Evolutionary conservation across 208 protist species (phyloP), one percentile per base, ranked within the genome.

Genomic region (Trypanosoma platydactyli): DNA sequence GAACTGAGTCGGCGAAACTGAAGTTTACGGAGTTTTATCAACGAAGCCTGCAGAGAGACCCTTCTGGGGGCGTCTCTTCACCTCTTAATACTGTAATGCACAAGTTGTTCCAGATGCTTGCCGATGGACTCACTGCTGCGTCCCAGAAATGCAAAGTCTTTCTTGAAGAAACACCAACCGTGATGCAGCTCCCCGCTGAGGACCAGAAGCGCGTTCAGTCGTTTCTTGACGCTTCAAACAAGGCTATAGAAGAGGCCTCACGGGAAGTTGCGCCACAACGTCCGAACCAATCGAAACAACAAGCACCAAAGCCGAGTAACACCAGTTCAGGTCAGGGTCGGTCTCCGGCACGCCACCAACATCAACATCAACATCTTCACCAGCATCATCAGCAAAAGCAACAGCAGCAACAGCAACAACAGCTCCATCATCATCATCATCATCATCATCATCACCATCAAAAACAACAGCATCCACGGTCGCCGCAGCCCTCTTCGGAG

Each of bases 1-100:
- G 16, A 16, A 50, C 16, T 29, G 58, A 20, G 11, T 15, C 18
- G 20, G 16, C 33, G 25, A 42, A 16, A 16, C n/a, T 38, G 16
- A 60, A 62, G 38, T 71, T 71, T 30, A 57, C 11, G 25, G 65
- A 71, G n/a, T 44, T 57, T 45, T 71, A 58, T 20, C 30, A 53
- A 3, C 33, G 38, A 0, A 33, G 24, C 35, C 15, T 54, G 22
- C 29, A 57, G 41, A 54, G 33, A 24, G 54, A 63, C 33, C 25
- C 35, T n/a, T 20, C 29, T 3, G 45, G 22, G 51, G 25, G 13
- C 9, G 24, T 15, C 27, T 2, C n/a, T n/a, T 35, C 42, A 5
- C 18, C 40, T 7, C 24, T 64, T 38, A 2, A 30, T 18, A 25
- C 13, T 7, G 65, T 49, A n/a, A 71, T 71, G 56, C 0, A 42